Base-by-base conservation (phyloP, 2,329 filamentous ascomycete species). In the Fusarium robinianum region DNA sequence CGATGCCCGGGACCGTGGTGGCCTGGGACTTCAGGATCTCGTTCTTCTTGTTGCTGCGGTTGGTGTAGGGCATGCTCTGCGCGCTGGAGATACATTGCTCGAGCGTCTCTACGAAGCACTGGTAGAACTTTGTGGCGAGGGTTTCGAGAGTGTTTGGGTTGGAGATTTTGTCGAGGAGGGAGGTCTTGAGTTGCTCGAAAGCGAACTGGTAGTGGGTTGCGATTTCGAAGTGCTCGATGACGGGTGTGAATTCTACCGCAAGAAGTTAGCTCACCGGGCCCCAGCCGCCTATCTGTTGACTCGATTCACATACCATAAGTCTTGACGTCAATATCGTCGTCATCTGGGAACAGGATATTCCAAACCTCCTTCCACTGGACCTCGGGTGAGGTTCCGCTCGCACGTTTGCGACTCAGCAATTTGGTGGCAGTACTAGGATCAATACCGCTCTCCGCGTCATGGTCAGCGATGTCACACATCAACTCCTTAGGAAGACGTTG, bases 141-240 rank as follows among this genome's bases (percentile, higher is more conserved):
- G 68, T 70, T 42, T 72, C 69, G 2, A 72, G 58, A 0, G 68
- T 69, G 1, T 63, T 62, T 0, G 61, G 65, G 29, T 70, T 70
- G 25, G 67, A 64, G 9, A 71, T 69, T 25, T 68, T 68, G 49
- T 70, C 65, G 23, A 63, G 60, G 1, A 72, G 63, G 1, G 62
- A 66, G 2, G 53, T 24, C 17, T 67, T 65, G 0, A 72, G 60
- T 7, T 54, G 50, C 4, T 66, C 53, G 27, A 72, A 68, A 1
- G 66, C 63, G 9, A 54, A 40, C 8, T 70, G 56, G 35, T 69
- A 72, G 6, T 62, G 57, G 0, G 54, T 45, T 1, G 66, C 65
- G 6, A 72, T 49, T 41, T 72, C 69, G 16, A 72, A 72, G 31
- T 72, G 69, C 43, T 72, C 69, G 11, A 72, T 71, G 0, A 72